Base-by-base conservation (phyloP, 2,329 filamentous ascomycete species). In the Xylaria arbuscula region DNA sequence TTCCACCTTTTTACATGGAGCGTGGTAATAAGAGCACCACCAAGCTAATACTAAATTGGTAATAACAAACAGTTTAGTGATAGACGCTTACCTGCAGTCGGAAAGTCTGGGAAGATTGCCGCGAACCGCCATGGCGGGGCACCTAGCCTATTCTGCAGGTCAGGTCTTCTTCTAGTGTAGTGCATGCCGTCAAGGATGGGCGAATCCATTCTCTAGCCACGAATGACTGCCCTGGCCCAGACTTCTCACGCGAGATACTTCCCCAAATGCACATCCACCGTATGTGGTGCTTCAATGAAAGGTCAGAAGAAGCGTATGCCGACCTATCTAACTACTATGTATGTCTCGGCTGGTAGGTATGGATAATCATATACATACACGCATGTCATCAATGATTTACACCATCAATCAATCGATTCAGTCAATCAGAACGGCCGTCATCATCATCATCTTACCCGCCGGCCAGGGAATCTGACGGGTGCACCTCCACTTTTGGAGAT, bases 231-330 rank as follows among this genome's bases (percentile, higher is more conserved):
- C 45, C 15, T 68, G 24, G 28, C 8, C 51, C 51, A 54, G 19
- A 13, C 28, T 42, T 47, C 56, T 62, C 74, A 74, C 73, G 73
- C 74, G 73, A 75, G 73, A 72, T 74, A 74, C 73, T 76, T 73
- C 74, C 74, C 73, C 66, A 73, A 72, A 73, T 64, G 63, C 70
- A 63, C 60, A 67, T 42, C 66, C 36, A 59, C 67, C 70, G 22
- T 15, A n/a, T 56, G 13, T 17, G 13, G 8, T 28, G 28, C 28
- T 28, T 28, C 28, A 28, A 28, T 28, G 28, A 28, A 28, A 5
- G 28, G 28, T 28, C 28, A 28, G 28, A 28, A 28, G 28, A 28
- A 28, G 5, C 28, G 45, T 47, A 47, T 9, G n/a, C 9, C n/a
- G n/a, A n/a, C 19, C 47, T 28, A 24, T 11, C 24, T 32, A 32